Percentiles rank a stretch among this genome's conserved stretches.
These are phyloP conservation scores for Tinospora cordifolia DNA, from an alignment of 164 flowering plant genomes.

Conservation along the genomic window DNA sequence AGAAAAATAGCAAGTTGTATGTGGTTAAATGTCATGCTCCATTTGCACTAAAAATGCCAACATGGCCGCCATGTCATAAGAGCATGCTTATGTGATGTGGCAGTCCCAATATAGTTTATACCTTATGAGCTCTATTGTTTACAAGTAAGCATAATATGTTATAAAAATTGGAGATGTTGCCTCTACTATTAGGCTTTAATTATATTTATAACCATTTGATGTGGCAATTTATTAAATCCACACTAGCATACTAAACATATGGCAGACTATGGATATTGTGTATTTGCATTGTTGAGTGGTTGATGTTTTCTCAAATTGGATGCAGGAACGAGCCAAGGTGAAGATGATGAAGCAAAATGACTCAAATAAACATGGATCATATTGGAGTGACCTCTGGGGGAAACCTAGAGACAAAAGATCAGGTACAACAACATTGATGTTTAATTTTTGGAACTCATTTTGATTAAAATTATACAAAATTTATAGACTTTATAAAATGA, in stretches of 20 bases:
- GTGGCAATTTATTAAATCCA: neutral
- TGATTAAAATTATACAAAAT: neutral
- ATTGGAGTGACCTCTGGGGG: slow-evolving; percentile 84
- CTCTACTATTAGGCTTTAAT: neutral
- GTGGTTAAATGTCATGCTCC: no score
- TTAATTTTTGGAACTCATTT: neutral
- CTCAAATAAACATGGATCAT: slow-evolving; percentile 38
- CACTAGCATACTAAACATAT: neutral
- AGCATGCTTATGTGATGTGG: no score
- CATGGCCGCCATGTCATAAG: no score
- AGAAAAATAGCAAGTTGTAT: no score
- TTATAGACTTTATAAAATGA: neutral
- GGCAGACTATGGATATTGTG: neutral
- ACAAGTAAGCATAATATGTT: no score
- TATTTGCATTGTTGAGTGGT: neutral
- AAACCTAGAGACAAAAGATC: slow-evolving; percentile 40
- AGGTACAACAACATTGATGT: slow-evolving; percentile 33
- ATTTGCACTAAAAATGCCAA: no score
- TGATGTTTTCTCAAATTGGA: neutral
- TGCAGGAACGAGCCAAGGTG: slow-evolving; percentile 64
- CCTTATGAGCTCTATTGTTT: no score
- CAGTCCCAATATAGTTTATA: no score
- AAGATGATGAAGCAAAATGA: slow-evolving; percentile 63
- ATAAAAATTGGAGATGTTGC: neutral
- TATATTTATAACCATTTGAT: neutral